Conservation (phyloP, 345 rosid genomes). For the Corymbia maculata region DNA sequence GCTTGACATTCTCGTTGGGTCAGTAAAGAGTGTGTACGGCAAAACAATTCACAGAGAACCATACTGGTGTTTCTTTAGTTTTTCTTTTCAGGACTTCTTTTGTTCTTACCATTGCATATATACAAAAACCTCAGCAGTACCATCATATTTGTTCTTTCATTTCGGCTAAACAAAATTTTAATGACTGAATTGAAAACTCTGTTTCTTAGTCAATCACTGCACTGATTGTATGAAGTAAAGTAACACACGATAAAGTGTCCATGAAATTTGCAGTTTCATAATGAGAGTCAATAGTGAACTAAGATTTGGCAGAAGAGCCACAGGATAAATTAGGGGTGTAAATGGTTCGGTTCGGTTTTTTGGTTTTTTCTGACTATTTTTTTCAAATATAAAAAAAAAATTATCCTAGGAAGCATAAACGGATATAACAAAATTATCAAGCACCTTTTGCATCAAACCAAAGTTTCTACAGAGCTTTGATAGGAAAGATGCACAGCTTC, state of each 20-base stretch:
- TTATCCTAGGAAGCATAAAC: no score
- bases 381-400: no score
- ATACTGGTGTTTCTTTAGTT: neutral
- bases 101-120: neutral
- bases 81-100: neutral
- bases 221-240: neutral
- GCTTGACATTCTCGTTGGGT: neutral
- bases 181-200: neutral
- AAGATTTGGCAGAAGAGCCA: neutral
- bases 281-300: neutral
- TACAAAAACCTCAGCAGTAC: neutral
- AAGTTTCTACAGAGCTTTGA: slow-evolving; percentile 87
- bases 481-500: slow-evolving; percentile 68
- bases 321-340: no score
- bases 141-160: neutral
- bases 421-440: neutral
- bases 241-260: neutral
- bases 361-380: no score
- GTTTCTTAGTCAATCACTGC: neutral
- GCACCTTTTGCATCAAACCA: slow-evolving; percentile 76
- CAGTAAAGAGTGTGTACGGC: neutral
- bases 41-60: neutral
- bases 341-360: no score
- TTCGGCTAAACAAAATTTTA: neutral
- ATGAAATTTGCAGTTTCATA: neutral